These are phyloP conservation scores for Tagetes patula DNA, from an alignment of 129 eudicot genomes.

Conservation along the genomic window DNA sequence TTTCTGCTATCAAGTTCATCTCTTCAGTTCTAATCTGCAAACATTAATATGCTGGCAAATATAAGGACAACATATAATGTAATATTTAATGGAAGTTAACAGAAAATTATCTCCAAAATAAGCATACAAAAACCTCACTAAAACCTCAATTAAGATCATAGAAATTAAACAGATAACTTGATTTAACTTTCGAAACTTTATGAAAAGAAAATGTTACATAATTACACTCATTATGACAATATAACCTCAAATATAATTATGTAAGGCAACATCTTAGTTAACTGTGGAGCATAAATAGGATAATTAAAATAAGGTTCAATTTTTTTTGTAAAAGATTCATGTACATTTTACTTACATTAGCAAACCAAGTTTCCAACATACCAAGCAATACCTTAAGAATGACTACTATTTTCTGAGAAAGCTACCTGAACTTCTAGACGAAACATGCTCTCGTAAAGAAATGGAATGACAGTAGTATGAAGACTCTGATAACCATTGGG, in stretches of 20 bases:
- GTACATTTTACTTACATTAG: background rate
- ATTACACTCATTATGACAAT: background rate
- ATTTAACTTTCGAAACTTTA: background rate
- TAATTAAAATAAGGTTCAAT: background rate
- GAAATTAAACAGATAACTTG: background rate
- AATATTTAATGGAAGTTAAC: background rate
- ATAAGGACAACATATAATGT: constrained; percentile 14
- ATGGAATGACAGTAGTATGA: constrained; percentile 93
- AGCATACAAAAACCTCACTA: background rate
- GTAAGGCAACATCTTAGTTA: too few species aligned
- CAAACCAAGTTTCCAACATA: background rate
- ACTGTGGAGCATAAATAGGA: too few species aligned
- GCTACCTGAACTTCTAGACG: constrained; percentile 94
- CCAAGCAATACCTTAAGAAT: background rate
- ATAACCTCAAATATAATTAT: too few species aligned
- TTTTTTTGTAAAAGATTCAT: background rate
- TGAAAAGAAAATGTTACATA: background rate
- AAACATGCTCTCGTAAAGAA: constrained; percentile 97
- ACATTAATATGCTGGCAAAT: background rate
- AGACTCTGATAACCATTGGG: constrained; percentile 98
- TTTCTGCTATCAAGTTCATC: constrained; percentile 93
- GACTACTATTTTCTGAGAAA: constrained; percentile 12
- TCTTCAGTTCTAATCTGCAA: constrained; percentile 94
- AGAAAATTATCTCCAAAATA: background rate
- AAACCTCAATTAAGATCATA: background rate